Evolutionary conservation across 2,329 filamentous ascomycete genomes (phyloP), one percentile per base, ranked within the genome.

Genomic region (Scopulariopsis brevicaulis): DNA sequence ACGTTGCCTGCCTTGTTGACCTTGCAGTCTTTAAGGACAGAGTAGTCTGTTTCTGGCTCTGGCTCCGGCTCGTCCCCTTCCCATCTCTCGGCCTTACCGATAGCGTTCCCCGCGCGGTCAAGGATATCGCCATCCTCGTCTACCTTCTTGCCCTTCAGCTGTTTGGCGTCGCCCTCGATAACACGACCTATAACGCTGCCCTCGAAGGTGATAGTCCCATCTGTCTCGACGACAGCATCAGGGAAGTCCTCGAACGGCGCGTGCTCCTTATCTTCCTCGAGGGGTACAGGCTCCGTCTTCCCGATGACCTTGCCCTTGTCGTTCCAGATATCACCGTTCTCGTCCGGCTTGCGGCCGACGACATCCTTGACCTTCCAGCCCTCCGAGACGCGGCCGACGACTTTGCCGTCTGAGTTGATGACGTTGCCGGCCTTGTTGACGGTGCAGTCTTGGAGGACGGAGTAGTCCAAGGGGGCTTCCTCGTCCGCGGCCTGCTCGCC

Each of bases 301-400:
- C 86, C 87, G 55, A 89, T 79, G 43, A 86, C 75, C 67, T 88
- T 81, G 60, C 86, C 87, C 6, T 76, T 75, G 60, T 89, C 85
- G 65, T 84, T 84, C 82, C 83, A 89, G 71, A 90, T 85, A n/a
- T n/a, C n/a, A n/a, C n/a, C n/a, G 40, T 87, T 72, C 57, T 81
- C 82, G 61, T 89, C 85, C 37, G 83, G 74, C 65, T 81, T 80
- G 65, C 80, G 82, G 63, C 85, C 85, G 35, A 84, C 69, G 6
- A 89, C 77, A 61, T 86, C 76, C 69, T 85, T 81, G 20, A 82
- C 64, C 18, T 84, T 80, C n/a, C n/a, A n/a, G 43, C 87, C 87
- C 63, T 85, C 79, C 37, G 82, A 71, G 14, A 90, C 74, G 53
- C 81, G 82, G 18, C 83, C 87, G 62, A 88, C 71, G 2, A 81